Percentiles rank a stretch among this genome's conserved stretches.
Evolutionary conservation across 2,329 filamentous ascomycete genomes (phyloP).

Genomic region (Alternaria brassicicola): DNA sequence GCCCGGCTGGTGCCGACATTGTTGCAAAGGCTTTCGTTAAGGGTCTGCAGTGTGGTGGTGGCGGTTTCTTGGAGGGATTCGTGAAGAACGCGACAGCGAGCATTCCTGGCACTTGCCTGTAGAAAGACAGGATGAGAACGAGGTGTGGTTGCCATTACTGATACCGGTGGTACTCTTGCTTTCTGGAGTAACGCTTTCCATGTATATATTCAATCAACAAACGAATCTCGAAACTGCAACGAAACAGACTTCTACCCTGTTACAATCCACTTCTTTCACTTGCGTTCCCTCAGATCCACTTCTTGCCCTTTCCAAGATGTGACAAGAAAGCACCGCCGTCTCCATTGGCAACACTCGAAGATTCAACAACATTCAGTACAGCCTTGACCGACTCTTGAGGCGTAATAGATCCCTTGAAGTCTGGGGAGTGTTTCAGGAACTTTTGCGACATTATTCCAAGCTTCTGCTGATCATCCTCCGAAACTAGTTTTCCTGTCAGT

Average conservation of each 20-base stretch:
- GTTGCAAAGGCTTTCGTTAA: constrained; percentile 66
- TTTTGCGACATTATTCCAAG: background rate
- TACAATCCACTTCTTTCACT: background rate
- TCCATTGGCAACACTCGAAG: constrained; percentile 20
- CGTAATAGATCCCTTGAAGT: constrained; percentile 20
- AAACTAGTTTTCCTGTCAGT: background rate
- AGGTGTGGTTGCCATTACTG: background rate
- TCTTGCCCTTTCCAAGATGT: constrained; percentile 22
- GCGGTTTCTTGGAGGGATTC: constrained; percentile 49
- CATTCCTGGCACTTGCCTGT: constrained; percentile 42
- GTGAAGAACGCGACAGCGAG: constrained; percentile 45
- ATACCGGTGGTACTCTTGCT: background rate
- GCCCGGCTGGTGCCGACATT: constrained; percentile 60
- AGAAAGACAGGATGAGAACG: background rate
- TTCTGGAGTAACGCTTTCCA: background rate
- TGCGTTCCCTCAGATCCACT: constrained; percentile 10
- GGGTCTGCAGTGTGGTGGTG: constrained; percentile 59
- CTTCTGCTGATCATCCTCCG: constrained; percentile 1
- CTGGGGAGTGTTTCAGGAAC: constrained; percentile 13
- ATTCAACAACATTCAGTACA: constrained; percentile 14
- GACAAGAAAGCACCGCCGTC: constrained; percentile 22
- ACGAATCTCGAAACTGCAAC: background rate
- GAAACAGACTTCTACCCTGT: background rate
- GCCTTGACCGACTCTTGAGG: constrained; percentile 17
- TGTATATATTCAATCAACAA: background rate